Evolutionary conservation across 2,329 filamentous ascomycete genomes (phyloP), one percentile per base, ranked within the genome.

Genomic region (Botrytis elliptica): DNA sequence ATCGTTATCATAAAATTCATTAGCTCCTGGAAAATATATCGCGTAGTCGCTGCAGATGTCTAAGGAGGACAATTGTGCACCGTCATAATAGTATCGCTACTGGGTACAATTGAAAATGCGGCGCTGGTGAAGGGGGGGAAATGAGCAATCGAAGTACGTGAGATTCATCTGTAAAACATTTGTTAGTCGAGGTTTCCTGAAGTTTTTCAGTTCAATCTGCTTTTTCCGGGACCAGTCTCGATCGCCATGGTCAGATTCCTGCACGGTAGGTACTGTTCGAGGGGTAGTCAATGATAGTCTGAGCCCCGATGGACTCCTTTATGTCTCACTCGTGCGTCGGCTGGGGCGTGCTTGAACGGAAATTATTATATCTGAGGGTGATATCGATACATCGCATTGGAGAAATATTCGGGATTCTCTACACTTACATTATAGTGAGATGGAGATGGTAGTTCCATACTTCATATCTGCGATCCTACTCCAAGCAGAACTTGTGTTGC

Each of bases 401-500:
- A 67, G 12, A n/a, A 36, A 22, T n/a, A 38, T 2, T 38, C 64
- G 10, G n/a, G 29, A 55, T 18, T 16, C 3, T 49, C n/a, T 33
- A 42, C 25, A 66, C 70, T 72, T 33, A 72, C 38, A 66, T 66
- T 6, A 46, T 40, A 66, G 20, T 42, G n/a, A 29, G 55, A 72
- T 57, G 20, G 38, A 22, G n/a, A 66, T 29, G 5, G 14, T 0
- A 22, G 42, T 36, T 16, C 25, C n/a, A 46, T 33, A n/a, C 33
- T n/a, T 44, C n/a, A 33, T 25, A n/a, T 52, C 46, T 38, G 46
- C 8, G n/a, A 66, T 33, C 60, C 46, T 72, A 20, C 65, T 29
- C 60, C 70, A 72, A 40, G 60, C 38, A 7, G 60, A 66, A 36
- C 46, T 72, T 14, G 70, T 72, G n/a, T 57, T 59, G 8, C 44